A percentile compares a stretch with the other conserved stretches of the same genome.
Evolutionary conservation across 768 basidiomycete genomes (phyloP).

Genomic region (Dentipellis sp.): DNA sequence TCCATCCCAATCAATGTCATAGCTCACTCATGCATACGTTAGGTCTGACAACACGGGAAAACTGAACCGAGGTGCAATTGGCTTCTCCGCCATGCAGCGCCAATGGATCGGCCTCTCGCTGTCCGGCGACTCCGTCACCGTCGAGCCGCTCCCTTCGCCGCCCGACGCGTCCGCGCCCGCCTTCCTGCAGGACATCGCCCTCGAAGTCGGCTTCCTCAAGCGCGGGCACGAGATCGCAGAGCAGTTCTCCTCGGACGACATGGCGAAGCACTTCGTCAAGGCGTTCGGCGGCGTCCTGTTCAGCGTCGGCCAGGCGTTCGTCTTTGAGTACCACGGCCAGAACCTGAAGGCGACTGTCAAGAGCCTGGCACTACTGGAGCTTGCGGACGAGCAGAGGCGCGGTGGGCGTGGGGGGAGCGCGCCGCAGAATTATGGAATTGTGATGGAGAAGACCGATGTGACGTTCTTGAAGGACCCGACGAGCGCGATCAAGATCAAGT

Average conservation of each 20-base stretch:
- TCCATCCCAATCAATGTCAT: background rate
- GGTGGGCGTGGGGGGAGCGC: constrained; percentile 20
- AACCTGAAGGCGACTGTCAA: constrained; percentile 67
- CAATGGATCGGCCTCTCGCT: constrained; percentile 87
- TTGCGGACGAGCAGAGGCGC: constrained; percentile 51
- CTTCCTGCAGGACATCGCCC: constrained; percentile 70
- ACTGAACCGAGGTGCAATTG: constrained; percentile 59
- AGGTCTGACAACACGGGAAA: constrained; percentile 77
- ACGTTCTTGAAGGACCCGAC: constrained; percentile 78
- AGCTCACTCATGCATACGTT: background rate
- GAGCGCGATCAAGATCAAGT: constrained; percentile 83
- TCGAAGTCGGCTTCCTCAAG: constrained; percentile 65
- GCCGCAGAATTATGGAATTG: constrained; percentile 46
- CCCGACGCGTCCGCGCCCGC: constrained; percentile 39
- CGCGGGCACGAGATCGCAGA: constrained; percentile 46
- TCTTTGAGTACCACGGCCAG: constrained; percentile 85
- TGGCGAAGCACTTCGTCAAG: constrained; percentile 63
- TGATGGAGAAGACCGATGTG: constrained; percentile 90
- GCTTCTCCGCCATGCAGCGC: constrained; percentile 70
- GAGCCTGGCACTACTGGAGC: constrained; percentile 47
- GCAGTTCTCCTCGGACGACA: constrained; percentile 83
- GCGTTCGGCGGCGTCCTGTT: constrained; percentile 69
- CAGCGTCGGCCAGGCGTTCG: constrained; percentile 56
- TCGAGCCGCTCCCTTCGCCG: constrained; percentile 46
- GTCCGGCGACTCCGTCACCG: constrained; percentile 63